These are phyloP conservation scores for Rutidosis leptorrhynchoides DNA, from an alignment of 129 eudicot species.

Conservation along the genomic window DNA sequence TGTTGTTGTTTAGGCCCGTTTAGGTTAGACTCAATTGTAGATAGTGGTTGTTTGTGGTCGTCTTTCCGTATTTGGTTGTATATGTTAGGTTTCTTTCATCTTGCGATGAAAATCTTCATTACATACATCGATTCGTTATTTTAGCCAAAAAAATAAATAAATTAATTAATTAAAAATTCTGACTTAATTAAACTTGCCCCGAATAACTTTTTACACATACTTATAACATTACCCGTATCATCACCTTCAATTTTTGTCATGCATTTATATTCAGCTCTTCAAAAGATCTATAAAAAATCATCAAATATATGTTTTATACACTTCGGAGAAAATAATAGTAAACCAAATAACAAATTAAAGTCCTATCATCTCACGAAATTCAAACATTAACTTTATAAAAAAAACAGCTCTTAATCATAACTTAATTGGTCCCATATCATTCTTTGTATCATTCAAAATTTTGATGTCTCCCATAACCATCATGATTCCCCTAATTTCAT, in stretches of 20 bases:
- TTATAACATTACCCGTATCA: not conserved
- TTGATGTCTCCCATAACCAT: slow-evolving; percentile 29
- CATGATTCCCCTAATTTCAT: slow-evolving; percentile 40
- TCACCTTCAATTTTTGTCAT: not conserved
- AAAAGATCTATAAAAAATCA: not conserved
- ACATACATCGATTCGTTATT: too few species aligned
- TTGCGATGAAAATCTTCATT: too few species aligned
- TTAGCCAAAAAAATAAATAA: too few species aligned
- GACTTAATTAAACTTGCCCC: too few species aligned
- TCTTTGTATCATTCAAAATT: slow-evolving; percentile 5
- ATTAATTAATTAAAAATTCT: too few species aligned
- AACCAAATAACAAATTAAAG: not conserved
- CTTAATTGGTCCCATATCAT: slow-evolving; percentile 6
- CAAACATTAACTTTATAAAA: not conserved
- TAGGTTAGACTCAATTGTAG: too few species aligned
- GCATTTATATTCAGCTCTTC: not conserved
- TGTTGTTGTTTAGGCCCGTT: too few species aligned
- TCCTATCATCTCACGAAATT: not conserved
- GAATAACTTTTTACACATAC: too few species aligned
- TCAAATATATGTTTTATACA: not conserved
- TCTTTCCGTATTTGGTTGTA: too few species aligned
- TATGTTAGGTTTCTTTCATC: too few species aligned
- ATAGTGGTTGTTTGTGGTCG: too few species aligned
- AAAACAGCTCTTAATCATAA: not conserved
- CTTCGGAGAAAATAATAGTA: not conserved